Conservation (phyloP, 179 eudicot species). For the Patellifolia procumbens region DNA sequence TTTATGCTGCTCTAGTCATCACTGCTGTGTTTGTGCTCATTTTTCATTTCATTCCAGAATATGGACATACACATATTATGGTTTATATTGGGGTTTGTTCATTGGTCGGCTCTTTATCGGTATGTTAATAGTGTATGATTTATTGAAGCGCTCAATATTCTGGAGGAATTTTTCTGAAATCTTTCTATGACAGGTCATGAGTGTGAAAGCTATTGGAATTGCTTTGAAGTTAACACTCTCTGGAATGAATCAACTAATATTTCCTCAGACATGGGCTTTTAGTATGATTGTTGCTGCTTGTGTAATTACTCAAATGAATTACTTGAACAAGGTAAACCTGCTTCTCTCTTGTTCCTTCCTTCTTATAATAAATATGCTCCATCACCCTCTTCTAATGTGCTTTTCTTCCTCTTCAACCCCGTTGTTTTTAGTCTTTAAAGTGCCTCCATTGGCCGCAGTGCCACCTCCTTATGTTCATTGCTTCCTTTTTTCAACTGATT, state of each 20-base stretch:
- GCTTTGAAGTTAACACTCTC: conserved; percentile 82
- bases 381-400: not conserved
- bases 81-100: conserved; percentile 84
- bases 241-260: conserved; percentile 77
- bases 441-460: not conserved
- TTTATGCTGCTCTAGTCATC: conserved; percentile 66
- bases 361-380: not conserved
- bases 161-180: conserved; percentile 14
- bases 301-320: conserved; percentile 79
- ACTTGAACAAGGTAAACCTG: conserved; percentile 68
- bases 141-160: not conserved
- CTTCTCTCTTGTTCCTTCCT: not conserved
- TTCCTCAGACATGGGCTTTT: conserved; percentile 84
- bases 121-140: conserved; percentile 29
- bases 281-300: conserved; percentile 58
- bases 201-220: conserved; percentile 85
- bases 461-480: not conserved
- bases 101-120: conserved; percentile 79
- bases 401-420: not conserved
- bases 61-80: conserved; percentile 82
- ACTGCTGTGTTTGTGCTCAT: conserved; percentile 59
- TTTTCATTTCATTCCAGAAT: conserved; percentile 59
- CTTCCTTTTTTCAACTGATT: not conserved
- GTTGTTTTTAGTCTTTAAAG: not conserved
- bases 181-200: conserved; percentile 69